Conservation (phyloP, 306 rosid species). For the Sphenostylis stenocarpa region DNA sequence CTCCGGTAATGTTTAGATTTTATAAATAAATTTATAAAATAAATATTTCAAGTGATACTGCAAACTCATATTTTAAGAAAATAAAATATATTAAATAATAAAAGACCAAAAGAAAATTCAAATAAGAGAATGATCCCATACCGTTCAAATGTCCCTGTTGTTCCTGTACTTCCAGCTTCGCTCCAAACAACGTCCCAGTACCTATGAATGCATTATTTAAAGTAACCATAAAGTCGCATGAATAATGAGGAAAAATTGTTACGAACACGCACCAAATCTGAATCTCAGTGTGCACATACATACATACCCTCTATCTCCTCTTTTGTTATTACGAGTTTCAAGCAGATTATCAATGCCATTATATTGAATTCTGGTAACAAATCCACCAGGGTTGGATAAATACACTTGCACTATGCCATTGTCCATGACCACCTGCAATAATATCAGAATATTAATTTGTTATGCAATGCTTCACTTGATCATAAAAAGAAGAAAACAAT, state of each 20-base stretch:
- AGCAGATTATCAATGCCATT: conserved; percentile 77
- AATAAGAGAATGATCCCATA: conserved; percentile 24
- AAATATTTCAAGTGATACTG: too few relatives aligned
- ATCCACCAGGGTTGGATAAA: conserved; percentile 76
- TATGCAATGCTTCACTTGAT: too few relatives aligned
- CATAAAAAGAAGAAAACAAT: background rate
- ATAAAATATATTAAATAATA: too few relatives aligned
- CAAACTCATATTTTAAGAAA: too few relatives aligned
- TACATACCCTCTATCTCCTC: conserved; percentile 62
- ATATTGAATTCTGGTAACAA: conserved; percentile 63
- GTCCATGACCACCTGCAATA: conserved; percentile 68
- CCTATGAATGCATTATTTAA: conserved; percentile 43
- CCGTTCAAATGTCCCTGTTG: conserved; percentile 70
- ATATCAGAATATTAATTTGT: background rate
- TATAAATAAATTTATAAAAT: too few relatives aligned
- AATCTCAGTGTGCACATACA: background rate
- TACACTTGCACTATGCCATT: conserved; percentile 70
- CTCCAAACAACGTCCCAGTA: conserved; percentile 98
- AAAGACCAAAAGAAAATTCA: too few relatives aligned
- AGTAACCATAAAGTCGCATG: background rate
- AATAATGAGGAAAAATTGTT: background rate
- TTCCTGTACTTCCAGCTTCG: conserved; percentile 67
- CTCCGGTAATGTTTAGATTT: too few relatives aligned
- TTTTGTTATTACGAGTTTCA: conserved; percentile 44
- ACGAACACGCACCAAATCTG: background rate